Conservation (phyloP, 768 basidiomycete species). For the Sutorius australiensis region DNA sequence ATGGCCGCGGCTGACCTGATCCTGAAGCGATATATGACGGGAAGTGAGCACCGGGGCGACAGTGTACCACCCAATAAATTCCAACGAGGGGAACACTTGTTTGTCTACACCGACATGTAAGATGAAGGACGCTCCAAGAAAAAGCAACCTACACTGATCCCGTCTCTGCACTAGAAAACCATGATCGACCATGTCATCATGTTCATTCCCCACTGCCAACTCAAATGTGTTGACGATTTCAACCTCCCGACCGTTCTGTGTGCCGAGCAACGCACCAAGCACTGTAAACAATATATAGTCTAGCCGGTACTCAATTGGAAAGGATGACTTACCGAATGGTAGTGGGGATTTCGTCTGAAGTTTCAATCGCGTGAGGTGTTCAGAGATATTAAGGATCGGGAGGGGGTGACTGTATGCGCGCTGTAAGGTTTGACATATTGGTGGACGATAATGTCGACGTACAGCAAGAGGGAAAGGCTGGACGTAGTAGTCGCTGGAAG, state of each 20-base stretch:
- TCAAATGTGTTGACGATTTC: slow-evolving; percentile 98
- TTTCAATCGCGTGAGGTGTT: slow-evolving; percentile 84
- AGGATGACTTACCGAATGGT: slow-evolving; percentile 57
- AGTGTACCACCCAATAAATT: slow-evolving; percentile 98
- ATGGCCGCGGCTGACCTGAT: slow-evolving; percentile 53
- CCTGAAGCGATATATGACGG: slow-evolving; percentile 79
- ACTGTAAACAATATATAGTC: slow-evolving; percentile 45
- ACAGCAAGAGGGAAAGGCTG: slow-evolving; percentile 74
- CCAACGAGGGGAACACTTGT: slow-evolving; percentile 96
- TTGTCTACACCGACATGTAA: slow-evolving; percentile 59
- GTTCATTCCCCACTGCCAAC: slow-evolving; percentile 57
- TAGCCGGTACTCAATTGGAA: not conserved
- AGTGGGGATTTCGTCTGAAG: slow-evolving; percentile 59
- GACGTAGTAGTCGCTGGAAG: slow-evolving; percentile 68
- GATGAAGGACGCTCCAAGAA: slow-evolving; percentile 1
- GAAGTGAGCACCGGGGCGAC: slow-evolving; percentile 70
- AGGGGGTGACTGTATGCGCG: slow-evolving; percentile 74
- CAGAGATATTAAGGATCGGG: slow-evolving; percentile 94
- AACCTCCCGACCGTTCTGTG: slow-evolving; percentile 89
- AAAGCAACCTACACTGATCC: slow-evolving; percentile 70
- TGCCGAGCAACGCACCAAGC: slow-evolving; percentile 89
- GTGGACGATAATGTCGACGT: slow-evolving; percentile 25
- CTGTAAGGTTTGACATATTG: slow-evolving; percentile 11
- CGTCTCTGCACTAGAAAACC: slow-evolving; percentile 77
- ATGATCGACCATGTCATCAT: slow-evolving; percentile 65